phyloP scores from a whole-genome alignment of 805 yeast species.

The Yarrowia sp. region DNA sequence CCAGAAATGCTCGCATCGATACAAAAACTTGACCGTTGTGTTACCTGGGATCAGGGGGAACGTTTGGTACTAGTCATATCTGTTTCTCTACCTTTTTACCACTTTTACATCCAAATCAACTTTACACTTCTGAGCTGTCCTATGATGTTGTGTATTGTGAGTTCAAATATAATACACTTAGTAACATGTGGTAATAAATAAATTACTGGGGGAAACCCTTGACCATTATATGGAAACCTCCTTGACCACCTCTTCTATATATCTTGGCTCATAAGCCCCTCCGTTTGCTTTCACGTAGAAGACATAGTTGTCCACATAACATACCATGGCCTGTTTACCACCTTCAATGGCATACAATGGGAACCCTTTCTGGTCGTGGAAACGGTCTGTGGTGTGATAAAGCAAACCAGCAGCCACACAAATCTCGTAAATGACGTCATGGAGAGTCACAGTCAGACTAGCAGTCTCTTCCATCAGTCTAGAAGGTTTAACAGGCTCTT shows the following conservation, averaged over 20 bases:
- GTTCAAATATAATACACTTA: no score
- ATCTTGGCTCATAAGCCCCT: neutral
- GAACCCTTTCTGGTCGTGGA: neutral
- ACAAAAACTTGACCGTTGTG: no score
- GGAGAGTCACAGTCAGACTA: slow-evolving; percentile 43
- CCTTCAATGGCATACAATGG: slow-evolving; percentile 14
- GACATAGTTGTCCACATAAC: slow-evolving; percentile 64
- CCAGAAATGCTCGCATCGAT: no score
- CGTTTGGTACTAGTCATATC: no score
- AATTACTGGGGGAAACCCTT: no score
- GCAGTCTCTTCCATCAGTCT: neutral
- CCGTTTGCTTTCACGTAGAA: slow-evolving; percentile 46
- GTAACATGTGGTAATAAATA: no score
- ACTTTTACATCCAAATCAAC: no score
- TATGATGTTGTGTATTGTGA: no score
- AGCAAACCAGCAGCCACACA: slow-evolving; percentile 41
- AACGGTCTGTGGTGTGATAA: neutral
- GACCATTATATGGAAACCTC: neutral
- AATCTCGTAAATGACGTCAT: slow-evolving; percentile 60
- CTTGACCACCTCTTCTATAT: slow-evolving; percentile 16
- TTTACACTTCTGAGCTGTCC: no score
- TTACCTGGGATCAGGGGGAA: no score
- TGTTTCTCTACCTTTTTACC: no score
- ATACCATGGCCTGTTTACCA: slow-evolving; percentile 40
- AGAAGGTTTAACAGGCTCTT: neutral